phyloP scores from a whole-genome alignment of 2,329 filamentous ascomycete species.

The Aspergillus ustus region DNA sequence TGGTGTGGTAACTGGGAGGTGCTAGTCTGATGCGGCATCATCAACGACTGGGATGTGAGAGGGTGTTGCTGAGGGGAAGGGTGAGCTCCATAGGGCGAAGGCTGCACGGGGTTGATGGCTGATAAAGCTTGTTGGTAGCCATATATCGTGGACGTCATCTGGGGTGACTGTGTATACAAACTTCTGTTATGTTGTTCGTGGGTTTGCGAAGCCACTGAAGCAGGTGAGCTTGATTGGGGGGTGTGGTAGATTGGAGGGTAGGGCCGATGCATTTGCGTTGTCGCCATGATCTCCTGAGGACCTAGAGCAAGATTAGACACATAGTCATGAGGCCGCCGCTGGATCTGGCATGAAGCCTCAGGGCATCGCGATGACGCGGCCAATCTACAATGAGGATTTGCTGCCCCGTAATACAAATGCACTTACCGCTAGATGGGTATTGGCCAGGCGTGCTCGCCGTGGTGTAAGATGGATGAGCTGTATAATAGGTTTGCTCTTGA shows the following conservation, averaged over 20 bases:
- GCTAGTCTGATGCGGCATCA: slow-evolving; percentile 55
- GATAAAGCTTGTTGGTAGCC: slow-evolving; percentile 63
- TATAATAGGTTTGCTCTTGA: slow-evolving; percentile 74
- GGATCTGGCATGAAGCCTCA: slow-evolving; percentile 3
- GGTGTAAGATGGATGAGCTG: slow-evolving; percentile 81
- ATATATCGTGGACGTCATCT: slow-evolving; percentile 86
- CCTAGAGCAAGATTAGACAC: slow-evolving; percentile 56
- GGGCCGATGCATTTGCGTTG: slow-evolving; percentile 67
- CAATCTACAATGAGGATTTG: slow-evolving; percentile 7
- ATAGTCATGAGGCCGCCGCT: slow-evolving; percentile 53
- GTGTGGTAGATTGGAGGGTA: slow-evolving; percentile 96
- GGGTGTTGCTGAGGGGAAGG: slow-evolving; percentile 59
- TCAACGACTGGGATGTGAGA: slow-evolving; percentile 58
- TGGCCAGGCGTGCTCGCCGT: slow-evolving; percentile 79
- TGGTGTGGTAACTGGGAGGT: slow-evolving; percentile 49
- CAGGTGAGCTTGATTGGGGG: slow-evolving; percentile 91
- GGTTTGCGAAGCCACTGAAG: slow-evolving; percentile 85
- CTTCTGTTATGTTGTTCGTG: slow-evolving; percentile 85
- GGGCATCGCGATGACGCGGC: neutral
- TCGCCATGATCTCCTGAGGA: slow-evolving; percentile 71
- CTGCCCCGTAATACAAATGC: slow-evolving; percentile 7
- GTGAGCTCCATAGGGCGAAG: slow-evolving; percentile 62
- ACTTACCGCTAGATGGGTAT: slow-evolving; percentile 85
- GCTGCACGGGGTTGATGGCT: slow-evolving; percentile 57
- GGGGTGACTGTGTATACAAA: slow-evolving; percentile 81